Evolutionary conservation across 495 filamentous ascomycete genomes (phyloP).

Genomic region (Penicillium flavigenum): DNA sequence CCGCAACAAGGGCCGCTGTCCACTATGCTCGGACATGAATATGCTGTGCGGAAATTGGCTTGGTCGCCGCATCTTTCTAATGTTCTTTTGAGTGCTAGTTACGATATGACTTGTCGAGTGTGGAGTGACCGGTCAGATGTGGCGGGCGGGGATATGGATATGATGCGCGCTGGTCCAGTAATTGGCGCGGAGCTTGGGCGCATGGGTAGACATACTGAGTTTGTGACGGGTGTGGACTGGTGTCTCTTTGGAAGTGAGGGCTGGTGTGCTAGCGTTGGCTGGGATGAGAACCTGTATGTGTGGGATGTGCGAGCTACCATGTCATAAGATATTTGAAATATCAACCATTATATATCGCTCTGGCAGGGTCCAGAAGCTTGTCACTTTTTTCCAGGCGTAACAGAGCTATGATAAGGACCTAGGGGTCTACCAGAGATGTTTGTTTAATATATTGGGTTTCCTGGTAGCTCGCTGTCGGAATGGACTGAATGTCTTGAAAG

Average conservation of each 20-base stretch:
- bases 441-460: not conserved
- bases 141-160: slow-evolving; percentile 47
- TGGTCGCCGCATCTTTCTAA: slow-evolving; percentile 93
- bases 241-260: slow-evolving; percentile 93
- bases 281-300: slow-evolving; percentile 87
- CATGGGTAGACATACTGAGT: slow-evolving; percentile 93
- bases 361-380: not conserved
- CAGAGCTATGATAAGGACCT: not conserved
- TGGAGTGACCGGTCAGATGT: slow-evolving; percentile 73
- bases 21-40: slow-evolving; percentile 80
- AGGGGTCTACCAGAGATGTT: not conserved
- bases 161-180: slow-evolving; percentile 42
- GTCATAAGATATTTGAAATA: slow-evolving; percentile 28
- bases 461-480: not conserved
- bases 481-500: not conserved
- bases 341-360: slow-evolving; percentile 1
- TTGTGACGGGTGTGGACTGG: slow-evolving; percentile 97
- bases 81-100: slow-evolving; percentile 81
- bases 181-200: slow-evolving; percentile 72
- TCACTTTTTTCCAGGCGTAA: not conserved
- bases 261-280: slow-evolving; percentile 90
- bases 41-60: slow-evolving; percentile 77
- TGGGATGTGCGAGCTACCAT: slow-evolving; percentile 83
- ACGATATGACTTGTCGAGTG: slow-evolving; percentile 94
- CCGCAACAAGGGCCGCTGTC: slow-evolving; percentile 66